phyloP scores from a whole-genome alignment of 176 grass and related monocot genomes.

The Triticum aestivum region IWGSC_CS_RefSeq_v2.1 NC_057800.1:513545101-513545600 shows the following conservation, averaged over 20 bases:
- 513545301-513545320: constrained; percentile 92
- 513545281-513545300: constrained; percentile 89
- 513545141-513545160: not conserved
- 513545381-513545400: not conserved
- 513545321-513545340: constrained; percentile 42
- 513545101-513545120: not conserved
- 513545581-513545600: not conserved
- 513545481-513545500: not conserved
- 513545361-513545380: not conserved
- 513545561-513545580: not conserved
- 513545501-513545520: not conserved
- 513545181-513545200: constrained; percentile 90
- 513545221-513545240: constrained; percentile 86
- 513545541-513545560: constrained; percentile 31
- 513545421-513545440: not conserved
- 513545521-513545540: constrained; percentile 15
- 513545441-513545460: not conserved
- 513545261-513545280: constrained; percentile 89
- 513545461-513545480: not conserved
- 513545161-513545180: constrained; percentile 76
- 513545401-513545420: constrained; percentile 2
- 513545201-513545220: constrained; percentile 56
- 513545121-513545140: not conserved
- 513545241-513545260: constrained; percentile 90
- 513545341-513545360: not conserved